Evolutionary conservation across 2,329 filamentous ascomycete species (phyloP), one percentile per base, ranked within the genome.

Genomic region (Aspergillus oerlinghausenensis): DNA sequence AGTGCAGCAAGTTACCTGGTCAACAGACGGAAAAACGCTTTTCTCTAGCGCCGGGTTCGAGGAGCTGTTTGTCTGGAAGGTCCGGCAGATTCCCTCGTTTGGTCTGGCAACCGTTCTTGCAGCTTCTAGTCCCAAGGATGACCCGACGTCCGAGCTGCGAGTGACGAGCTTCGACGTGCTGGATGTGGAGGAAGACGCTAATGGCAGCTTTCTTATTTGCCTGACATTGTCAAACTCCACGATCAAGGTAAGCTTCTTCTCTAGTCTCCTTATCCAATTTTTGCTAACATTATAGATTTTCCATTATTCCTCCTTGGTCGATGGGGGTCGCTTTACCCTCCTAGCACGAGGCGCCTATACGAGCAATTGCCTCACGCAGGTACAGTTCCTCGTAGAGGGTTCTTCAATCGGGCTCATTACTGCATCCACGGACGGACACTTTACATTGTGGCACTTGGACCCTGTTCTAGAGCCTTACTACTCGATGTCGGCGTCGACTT

Each of bases 41-140:
- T 89, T 97, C 70, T 96, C 90, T 62, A 92, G 90, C 65, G 91
- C 85, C 5, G 94, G 92, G 0, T 87, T 86, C 59, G 93, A 97
- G 70, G 93, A 99, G 72, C 88, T 97, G 61, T 93, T 88, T 65
- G 82, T 92, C 10, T 99, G 94, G 93, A 82, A 84, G 43, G 72
- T 93, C 35, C 78, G 77, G 49, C 67, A 68, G 10, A 70, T 89
- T 6, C 79, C 85, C 26, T 77, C 79, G 1, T 74, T 83, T 55
- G 77, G 75, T 3, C 65, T 84, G 9, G 82, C 84, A 0, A 75
- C 82, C 1, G 73, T 82, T 0, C 80, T 82, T 60, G 77, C 83
- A 60, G 78, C 77, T 2, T 67, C 71, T 11, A 80, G 81, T 64
- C 77, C 78, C 0, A 77, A 77, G 17, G 69, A 70, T 9, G 77